Base-by-base conservation (phyloP, 1,139 yeast genomes). In the Pichia sp. region DNA sequence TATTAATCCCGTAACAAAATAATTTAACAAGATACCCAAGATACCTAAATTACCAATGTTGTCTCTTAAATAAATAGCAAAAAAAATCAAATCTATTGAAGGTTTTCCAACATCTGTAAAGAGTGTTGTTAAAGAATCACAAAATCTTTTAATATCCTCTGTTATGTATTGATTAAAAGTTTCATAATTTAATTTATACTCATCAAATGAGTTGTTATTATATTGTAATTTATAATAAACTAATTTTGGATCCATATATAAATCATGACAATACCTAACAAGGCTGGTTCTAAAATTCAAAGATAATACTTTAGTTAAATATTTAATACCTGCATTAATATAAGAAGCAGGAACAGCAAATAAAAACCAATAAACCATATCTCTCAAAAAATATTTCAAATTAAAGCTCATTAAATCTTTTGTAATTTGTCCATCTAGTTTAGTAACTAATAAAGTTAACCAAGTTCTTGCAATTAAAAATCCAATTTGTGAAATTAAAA, bases 291-390 rank as follows among this genome's bases (percentile, higher is more conserved):
- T 76, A 65, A 89, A 89, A 54, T 85, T 86, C 48, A 87, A 70
- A 14, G 95, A 78, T 45, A 89, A 67, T 53, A 87, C 74, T 54
- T 81, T 75, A 44, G 89, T 87, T 54, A 89, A 66, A 57, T 77
- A 86, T 57, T 83, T 85, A 57, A 89, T 89, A 46, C 93, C 89
- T 37, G 95, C 84, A 62, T 89, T 89, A 19, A 96, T 85, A 60
- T 87, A 89, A 3, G 94, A 81, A 1, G 96, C 95, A 1, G 96
- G 97, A 50, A 88, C 79, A 1, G 96, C 96, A 58, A 89, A 78
- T 49, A 85, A 65, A 46, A 89, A 73, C 96, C 96, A 89, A 61
- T 84, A 83, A 11, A 78, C 72, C 60, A 89, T 68, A 57, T 89
- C 96, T 49, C 86, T 69, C 33, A 80, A 60, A 54, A 89, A 88